Percentiles rank a stretch among this genome's conserved stretches.
Evolutionary conservation across 805 yeast species (phyloP).

Genomic region (Suhomyces sp.): DNA sequence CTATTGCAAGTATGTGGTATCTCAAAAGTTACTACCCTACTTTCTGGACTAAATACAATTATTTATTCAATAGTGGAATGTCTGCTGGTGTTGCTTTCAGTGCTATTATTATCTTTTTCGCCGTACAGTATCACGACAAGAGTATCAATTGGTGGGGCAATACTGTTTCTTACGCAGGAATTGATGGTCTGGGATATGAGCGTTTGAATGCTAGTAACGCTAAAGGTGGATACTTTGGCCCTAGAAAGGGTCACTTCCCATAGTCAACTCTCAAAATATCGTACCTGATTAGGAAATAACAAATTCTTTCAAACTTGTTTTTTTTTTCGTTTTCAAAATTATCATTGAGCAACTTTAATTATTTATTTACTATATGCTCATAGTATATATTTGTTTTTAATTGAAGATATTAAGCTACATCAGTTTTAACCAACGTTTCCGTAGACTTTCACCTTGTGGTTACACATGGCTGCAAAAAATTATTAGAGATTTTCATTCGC

Average conservation of each 20-base stretch:
- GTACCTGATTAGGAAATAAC: too few species aligned
- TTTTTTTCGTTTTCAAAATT: too few species aligned
- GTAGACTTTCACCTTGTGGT: too few species aligned
- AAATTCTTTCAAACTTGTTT: too few species aligned
- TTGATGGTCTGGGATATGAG: slow-evolving; percentile 15
- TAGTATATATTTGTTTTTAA: too few species aligned
- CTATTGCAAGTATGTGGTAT: slow-evolving; percentile 10
- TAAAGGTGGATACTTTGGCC: slow-evolving; percentile 24
- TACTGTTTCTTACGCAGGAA: slow-evolving; percentile 16
- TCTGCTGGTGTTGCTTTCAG: slow-evolving; percentile 17
- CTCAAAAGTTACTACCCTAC: slow-evolving; percentile 6
- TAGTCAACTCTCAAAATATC: too few species aligned
- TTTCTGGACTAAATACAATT: slow-evolving; percentile 15
- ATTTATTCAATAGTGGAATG: slow-evolving; percentile 11
- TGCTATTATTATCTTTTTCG: slow-evolving; percentile 12
- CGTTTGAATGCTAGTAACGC: slow-evolving; percentile 19
- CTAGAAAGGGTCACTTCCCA: slow-evolving; percentile 18
- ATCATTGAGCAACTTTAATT: too few species aligned
- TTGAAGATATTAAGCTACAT: too few species aligned
- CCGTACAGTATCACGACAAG: slow-evolving; percentile 12
- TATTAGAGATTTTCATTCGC: too few species aligned
- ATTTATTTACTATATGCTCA: not conserved
- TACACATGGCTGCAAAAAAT: too few species aligned
- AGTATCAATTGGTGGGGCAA: slow-evolving; percentile 24
- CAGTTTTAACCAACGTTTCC: too few species aligned